These are phyloP conservation scores for Trebouxia gelatinosa DNA, from an alignment of 163 green algal genomes.

Conservation along the genomic window DNA sequence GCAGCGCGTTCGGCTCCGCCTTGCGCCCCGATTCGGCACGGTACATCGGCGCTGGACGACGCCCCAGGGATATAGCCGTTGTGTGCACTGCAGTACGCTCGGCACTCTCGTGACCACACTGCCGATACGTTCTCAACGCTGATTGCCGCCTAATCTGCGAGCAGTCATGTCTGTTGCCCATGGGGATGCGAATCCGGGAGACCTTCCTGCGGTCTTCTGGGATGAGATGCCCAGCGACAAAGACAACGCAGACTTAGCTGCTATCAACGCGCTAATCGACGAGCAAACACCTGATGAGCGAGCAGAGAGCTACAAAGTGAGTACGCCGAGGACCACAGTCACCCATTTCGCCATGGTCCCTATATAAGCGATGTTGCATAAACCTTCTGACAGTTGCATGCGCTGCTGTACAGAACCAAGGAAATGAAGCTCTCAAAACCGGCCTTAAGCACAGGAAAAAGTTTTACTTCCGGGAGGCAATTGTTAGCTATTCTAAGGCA, in stretches of 20 bases:
- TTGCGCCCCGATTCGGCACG: too few relatives aligned
- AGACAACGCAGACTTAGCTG: slow-evolving; percentile 63
- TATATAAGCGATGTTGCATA: background rate
- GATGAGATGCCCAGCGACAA: slow-evolving; percentile 72
- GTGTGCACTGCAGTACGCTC: too few relatives aligned
- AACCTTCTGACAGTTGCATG: too few relatives aligned
- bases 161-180: too few relatives aligned
- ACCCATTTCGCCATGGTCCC: background rate
- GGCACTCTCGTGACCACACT: too few relatives aligned
- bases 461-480: slow-evolving; percentile 76
- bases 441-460: slow-evolving; percentile 74
- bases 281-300: slow-evolving; percentile 77
- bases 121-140: too few relatives aligned
- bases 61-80: too few relatives aligned
- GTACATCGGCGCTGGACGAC: too few relatives aligned
- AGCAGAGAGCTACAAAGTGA: slow-evolving; percentile 79
- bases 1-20: too few relatives aligned
- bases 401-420: slow-evolving; percentile 60
- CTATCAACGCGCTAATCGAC: slow-evolving; percentile 72
- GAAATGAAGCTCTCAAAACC: slow-evolving; percentile 78
- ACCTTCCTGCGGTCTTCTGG: slow-evolving; percentile 64
- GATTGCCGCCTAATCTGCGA: too few relatives aligned
- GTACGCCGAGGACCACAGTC: background rate
- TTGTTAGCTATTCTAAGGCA: slow-evolving; percentile 77
- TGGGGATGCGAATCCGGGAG: background rate